Evolutionary conservation across 257 asterid species (phyloP).

Genomic region (Solanum chiquidenum): DNA sequence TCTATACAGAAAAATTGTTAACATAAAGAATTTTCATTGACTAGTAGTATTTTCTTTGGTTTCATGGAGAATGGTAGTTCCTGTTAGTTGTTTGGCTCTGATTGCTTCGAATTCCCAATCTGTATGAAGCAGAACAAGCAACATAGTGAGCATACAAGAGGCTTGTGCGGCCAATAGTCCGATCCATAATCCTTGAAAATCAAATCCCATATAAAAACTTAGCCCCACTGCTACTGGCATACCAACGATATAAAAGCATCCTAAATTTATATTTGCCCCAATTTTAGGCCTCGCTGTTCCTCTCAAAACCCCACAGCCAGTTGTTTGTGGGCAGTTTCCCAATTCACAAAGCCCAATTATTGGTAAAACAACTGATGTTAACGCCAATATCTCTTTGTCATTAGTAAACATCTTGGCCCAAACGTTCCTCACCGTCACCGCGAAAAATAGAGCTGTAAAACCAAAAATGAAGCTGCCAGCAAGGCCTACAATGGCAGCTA

Average conservation of each 20-base stretch:
- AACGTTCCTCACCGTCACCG: slow-evolving; percentile 42
- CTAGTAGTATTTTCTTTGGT: background rate
- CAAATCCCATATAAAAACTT: slow-evolving; percentile 42
- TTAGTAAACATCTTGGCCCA: slow-evolving; percentile 72
- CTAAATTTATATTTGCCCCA: slow-evolving; percentile 70
- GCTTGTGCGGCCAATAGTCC: slow-evolving; percentile 78
- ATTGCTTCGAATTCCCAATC: slow-evolving; percentile 67
- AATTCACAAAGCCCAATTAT: slow-evolving; percentile 78
- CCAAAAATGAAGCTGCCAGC: slow-evolving; percentile 46
- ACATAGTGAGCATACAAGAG: slow-evolving; percentile 63
- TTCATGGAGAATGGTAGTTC: slow-evolving; percentile 7
- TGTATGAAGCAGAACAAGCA: slow-evolving; percentile 40
- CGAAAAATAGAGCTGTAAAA: slow-evolving; percentile 36
- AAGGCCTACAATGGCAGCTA: slow-evolving; percentile 59
- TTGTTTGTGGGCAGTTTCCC: slow-evolving; percentile 88
- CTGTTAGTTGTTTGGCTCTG: slow-evolving; percentile 50
- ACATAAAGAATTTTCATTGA: slow-evolving; percentile 20
- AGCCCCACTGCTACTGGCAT: slow-evolving; percentile 68
- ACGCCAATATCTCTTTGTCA: slow-evolving; percentile 48
- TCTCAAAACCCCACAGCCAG: slow-evolving; percentile 78
- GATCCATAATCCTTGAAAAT: slow-evolving; percentile 69
- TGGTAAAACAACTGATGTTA: slow-evolving; percentile 55
- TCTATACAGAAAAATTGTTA: slow-evolving; percentile 9
- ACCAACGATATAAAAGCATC: slow-evolving; percentile 68
- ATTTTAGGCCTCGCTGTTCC: slow-evolving; percentile 87